phyloP scores from a whole-genome alignment of 2,329 filamentous ascomycete species.

The Epicoccum sorghinum region DNA sequence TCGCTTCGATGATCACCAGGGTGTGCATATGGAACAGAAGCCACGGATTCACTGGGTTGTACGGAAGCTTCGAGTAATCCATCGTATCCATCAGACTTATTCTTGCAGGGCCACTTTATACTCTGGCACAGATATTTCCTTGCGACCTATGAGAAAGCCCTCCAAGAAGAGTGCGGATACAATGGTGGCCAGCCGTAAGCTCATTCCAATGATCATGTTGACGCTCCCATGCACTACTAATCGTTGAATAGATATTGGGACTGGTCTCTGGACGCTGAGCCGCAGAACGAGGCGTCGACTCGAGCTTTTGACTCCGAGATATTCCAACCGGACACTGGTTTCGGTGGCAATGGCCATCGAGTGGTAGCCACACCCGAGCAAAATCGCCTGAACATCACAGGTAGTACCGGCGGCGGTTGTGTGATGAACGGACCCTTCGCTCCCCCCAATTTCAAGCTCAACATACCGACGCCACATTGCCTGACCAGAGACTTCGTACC shows the following conservation, averaged over 20 bases:
- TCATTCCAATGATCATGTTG: neutral
- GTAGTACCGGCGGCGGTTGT: slow-evolving; percentile 42
- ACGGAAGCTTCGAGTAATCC: neutral
- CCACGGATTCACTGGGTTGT: slow-evolving; percentile 34
- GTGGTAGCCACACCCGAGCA: slow-evolving; percentile 31
- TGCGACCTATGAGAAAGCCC: slow-evolving; percentile 29
- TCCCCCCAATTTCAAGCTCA: slow-evolving; percentile 27
- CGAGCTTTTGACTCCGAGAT: slow-evolving; percentile 22
- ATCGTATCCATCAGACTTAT: neutral
- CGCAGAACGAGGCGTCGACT: slow-evolving; percentile 21
- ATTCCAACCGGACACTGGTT: slow-evolving; percentile 33
- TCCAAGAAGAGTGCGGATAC: slow-evolving; percentile 32
- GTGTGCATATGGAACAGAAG: slow-evolving; percentile 29
- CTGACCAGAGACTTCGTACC: slow-evolving; percentile 42
- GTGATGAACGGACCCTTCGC: slow-evolving; percentile 41
- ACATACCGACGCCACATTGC: slow-evolving; percentile 33
- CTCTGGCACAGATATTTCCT: slow-evolving; percentile 35
- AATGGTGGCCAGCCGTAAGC: slow-evolving; percentile 25
- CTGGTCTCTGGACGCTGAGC: slow-evolving; percentile 31
- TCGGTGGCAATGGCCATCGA: slow-evolving; percentile 44
- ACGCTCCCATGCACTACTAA: slow-evolving; percentile 36
- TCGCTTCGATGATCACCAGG: slow-evolving; percentile 33
- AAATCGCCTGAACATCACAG: slow-evolving; percentile 32
- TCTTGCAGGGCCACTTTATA: neutral
- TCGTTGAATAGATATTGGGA: slow-evolving; percentile 28